Conservation (phyloP, 2,329 filamentous ascomycete species). For the Colletotrichum echinochloae region DNA sequence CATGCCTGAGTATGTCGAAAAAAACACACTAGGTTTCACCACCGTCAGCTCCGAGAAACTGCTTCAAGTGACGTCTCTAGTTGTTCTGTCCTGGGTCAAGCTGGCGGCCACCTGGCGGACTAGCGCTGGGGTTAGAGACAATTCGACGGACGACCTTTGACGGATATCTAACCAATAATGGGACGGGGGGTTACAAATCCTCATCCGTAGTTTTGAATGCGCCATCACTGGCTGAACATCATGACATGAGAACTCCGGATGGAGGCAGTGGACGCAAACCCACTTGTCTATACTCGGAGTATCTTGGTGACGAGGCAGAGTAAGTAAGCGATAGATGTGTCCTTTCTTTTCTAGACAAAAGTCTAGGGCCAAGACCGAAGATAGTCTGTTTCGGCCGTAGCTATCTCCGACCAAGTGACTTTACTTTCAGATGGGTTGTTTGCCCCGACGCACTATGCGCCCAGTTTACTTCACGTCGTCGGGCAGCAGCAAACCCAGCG, state of each 20-base stretch:
- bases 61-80: background rate
- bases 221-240: too few relatives aligned
- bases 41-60: too few relatives aligned
- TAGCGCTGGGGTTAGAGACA: background rate
- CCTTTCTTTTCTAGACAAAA: conserved; percentile 1
- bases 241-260: too few relatives aligned
- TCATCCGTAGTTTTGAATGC: too few relatives aligned
- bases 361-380: conserved; percentile 9
- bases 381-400: conserved; percentile 25
- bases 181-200: too few relatives aligned
- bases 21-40: background rate
- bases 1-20: background rate
- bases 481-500: background rate
- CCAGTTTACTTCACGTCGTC: background rate
- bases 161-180: conserved; percentile 3
- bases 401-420: background rate
- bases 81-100: background rate
- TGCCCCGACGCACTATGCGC: background rate
- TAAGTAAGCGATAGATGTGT: background rate
- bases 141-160: background rate
- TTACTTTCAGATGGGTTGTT: background rate
- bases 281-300: too few relatives aligned
- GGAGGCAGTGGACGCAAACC: too few relatives aligned
- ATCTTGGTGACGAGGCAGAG: too few relatives aligned
- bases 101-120: background rate